These are phyloP conservation scores for Solanum microdontum DNA, from an alignment of 257 asterid genomes.

Conservation along the genomic window DNA sequence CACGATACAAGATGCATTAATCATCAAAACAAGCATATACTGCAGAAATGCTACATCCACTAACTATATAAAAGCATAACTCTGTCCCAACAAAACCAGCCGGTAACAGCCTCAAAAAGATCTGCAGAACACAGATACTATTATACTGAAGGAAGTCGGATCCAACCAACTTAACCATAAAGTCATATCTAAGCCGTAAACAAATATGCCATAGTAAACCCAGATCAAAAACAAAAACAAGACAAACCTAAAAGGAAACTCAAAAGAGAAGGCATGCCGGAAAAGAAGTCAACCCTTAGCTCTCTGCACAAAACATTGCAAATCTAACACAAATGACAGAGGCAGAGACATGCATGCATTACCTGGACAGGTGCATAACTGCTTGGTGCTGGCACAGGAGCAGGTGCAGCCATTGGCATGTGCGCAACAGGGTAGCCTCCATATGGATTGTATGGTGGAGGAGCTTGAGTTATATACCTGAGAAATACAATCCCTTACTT, in stretches of 20 bases:
- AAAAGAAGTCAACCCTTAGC: neutral
- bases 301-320: neutral
- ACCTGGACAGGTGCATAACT: conserved; percentile 97
- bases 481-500: neutral
- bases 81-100: neutral
- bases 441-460: conserved; percentile 93
- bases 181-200: neutral
- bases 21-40: neutral
- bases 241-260: neutral
- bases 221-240: neutral
- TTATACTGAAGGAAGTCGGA: neutral
- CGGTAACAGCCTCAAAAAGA: neutral
- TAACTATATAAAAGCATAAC: neutral
- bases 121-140: neutral
- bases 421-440: conserved; percentile 82
- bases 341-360: neutral
- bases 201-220: neutral
- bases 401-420: conserved; percentile 75
- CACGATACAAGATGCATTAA: neutral
- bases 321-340: neutral
- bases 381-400: conserved; percentile 86
- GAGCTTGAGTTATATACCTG: conserved; percentile 92
- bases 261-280: neutral
- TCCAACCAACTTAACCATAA: neutral
- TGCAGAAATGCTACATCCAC: neutral